phyloP scores from a whole-genome alignment of 495 filamentous ascomycete species.

The Penicillium taxi region DNA sequence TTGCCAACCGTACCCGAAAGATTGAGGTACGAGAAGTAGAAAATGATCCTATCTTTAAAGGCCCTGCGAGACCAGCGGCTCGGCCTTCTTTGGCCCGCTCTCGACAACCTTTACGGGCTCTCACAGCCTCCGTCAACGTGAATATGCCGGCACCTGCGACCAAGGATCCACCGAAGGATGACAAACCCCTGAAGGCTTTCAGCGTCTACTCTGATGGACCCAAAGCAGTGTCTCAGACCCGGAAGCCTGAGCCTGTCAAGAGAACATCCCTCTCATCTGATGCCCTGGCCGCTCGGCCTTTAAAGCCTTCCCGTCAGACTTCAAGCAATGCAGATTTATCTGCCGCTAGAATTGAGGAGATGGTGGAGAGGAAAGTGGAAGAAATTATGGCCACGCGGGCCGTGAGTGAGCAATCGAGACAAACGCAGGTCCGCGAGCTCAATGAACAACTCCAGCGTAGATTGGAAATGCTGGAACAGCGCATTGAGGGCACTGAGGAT shows the following conservation, averaged over 20 bases:
- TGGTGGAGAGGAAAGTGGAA: constrained; percentile 84
- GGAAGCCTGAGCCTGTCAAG: constrained; percentile 31
- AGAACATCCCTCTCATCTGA: constrained; percentile 37
- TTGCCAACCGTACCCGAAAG: constrained; percentile 91
- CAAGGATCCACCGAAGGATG: constrained; percentile 44
- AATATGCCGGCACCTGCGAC: constrained; percentile 44
- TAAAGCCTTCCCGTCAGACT: constrained; percentile 22
- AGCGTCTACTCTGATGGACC: constrained; percentile 70
- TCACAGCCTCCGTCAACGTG: constrained; percentile 53
- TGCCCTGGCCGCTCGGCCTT: constrained; percentile 18
- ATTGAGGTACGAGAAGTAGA: constrained; percentile 93
- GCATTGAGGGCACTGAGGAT: constrained; percentile 70
- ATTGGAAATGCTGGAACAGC: constrained; percentile 75
- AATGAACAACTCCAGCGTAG: constrained; percentile 72
- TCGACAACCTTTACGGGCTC: constrained; percentile 69
- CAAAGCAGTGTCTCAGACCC: constrained; percentile 30
- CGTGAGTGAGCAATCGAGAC: constrained; percentile 39
- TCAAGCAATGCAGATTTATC: constrained; percentile 44
- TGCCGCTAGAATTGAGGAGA: constrained; percentile 75
- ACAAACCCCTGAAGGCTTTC: constrained; percentile 77
- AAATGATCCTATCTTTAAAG: constrained; percentile 81
- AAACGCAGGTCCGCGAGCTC: constrained; percentile 48
- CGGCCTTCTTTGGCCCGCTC: constrained; percentile 39
- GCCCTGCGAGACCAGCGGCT: constrained; percentile 46
- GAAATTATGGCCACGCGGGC: constrained; percentile 72